Evolutionary conservation across 1,139 yeast species (phyloP).

Genomic region (Debaryomyces singareniensis): DNA sequence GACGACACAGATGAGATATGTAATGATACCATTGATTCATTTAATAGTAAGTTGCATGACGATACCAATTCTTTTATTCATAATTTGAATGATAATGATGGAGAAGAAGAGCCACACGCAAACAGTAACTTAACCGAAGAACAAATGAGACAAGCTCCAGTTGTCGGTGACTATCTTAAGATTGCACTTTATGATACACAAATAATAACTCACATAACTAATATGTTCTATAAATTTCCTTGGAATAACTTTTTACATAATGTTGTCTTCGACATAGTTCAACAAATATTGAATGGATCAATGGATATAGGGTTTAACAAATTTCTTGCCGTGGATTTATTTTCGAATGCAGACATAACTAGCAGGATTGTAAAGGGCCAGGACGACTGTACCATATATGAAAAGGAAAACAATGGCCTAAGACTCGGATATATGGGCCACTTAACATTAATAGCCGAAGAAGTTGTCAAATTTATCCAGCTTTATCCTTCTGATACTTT

Average conservation of each 20-base stretch:
- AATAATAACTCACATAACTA: slow-evolving; percentile 68
- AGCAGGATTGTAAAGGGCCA: slow-evolving; percentile 81
- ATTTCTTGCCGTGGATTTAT: slow-evolving; percentile 79
- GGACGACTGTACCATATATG: slow-evolving; percentile 64
- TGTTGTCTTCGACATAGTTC: slow-evolving; percentile 95
- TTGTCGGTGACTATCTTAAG: slow-evolving; percentile 85
- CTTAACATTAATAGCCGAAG: slow-evolving; percentile 90
- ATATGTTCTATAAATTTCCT: slow-evolving; percentile 87
- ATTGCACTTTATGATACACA: slow-evolving; percentile 79
- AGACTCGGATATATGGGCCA: slow-evolving; percentile 98
- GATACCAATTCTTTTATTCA: slow-evolving; percentile 20
- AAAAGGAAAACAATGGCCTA: slow-evolving; percentile 52
- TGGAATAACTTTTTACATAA: slow-evolving; percentile 98
- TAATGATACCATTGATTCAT: slow-evolving; percentile 42
- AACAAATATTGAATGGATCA: slow-evolving; percentile 91
- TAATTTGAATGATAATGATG: slow-evolving; percentile 19
- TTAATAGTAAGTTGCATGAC: slow-evolving; percentile 30
- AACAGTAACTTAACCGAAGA: slow-evolving; percentile 55
- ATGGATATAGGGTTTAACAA: slow-evolving; percentile 88
- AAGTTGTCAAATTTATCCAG: slow-evolving; percentile 89
- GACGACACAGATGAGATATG: slow-evolving; percentile 10
- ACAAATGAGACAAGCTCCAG: slow-evolving; percentile 62
- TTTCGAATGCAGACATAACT: slow-evolving; percentile 73
- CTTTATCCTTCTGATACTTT: slow-evolving; percentile 58
- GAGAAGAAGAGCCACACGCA: slow-evolving; percentile 37